Evolutionary conservation across 208 protist species (phyloP).

Genomic region (Trichomonas vaginalis): DNA sequence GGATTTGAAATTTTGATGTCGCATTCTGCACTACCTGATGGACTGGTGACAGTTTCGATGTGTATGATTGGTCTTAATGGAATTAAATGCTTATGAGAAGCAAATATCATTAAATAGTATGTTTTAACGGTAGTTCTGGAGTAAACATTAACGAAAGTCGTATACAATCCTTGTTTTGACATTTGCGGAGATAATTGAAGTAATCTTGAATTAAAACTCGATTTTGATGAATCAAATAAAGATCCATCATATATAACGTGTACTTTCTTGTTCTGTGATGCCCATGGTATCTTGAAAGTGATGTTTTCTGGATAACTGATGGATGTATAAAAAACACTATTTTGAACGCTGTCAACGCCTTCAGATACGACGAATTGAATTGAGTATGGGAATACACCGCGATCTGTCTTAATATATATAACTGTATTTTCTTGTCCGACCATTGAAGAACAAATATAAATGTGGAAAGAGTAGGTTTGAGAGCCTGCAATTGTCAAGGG

Average conservation of each 20-base stretch:
- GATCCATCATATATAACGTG: not conserved
- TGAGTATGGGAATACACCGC: not conserved
- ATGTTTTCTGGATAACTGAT: not conserved
- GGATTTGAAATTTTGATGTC: not conserved
- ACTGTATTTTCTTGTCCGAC: not conserved
- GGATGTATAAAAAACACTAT: not conserved
- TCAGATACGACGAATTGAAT: not conserved
- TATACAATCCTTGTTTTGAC: not conserved
- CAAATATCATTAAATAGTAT: not conserved
- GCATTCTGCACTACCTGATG: not conserved
- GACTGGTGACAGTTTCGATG: not conserved
- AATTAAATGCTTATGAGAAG: not conserved
- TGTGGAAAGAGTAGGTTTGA: not conserved
- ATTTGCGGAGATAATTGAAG: not conserved
- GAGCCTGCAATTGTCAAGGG: not conserved
- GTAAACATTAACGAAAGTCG: not conserved
- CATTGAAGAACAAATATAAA: not conserved
- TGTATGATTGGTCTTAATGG: not conserved
- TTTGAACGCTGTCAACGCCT: not conserved
- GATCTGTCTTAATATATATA: not conserved
- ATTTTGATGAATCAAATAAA: not conserved
- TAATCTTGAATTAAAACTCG: not conserved
- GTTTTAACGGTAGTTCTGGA: not conserved
- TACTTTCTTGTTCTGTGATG: not conserved
- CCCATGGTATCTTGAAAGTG: not conserved